Percentiles rank a stretch among this genome's conserved stretches.
phyloP scores from a whole-genome alignment of 495 filamentous ascomycete genomes.

The Amphirosellinia nigrospora region DNA sequence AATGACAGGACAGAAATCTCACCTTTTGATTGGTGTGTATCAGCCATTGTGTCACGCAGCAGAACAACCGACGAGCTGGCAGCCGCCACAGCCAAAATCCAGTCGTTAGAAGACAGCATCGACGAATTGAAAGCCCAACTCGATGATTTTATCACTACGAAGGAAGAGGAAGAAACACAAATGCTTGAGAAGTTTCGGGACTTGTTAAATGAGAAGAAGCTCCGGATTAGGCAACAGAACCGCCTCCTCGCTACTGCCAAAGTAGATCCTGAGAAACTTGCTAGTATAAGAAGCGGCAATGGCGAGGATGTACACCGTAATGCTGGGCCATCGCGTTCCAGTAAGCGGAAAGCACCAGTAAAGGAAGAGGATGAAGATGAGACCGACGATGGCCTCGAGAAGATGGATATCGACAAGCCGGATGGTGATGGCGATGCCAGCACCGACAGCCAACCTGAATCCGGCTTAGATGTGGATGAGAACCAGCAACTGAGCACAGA shows the following conservation, averaged over 20 bases:
- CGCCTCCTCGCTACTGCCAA: conserved; percentile 67
- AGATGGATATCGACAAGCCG: conserved; percentile 62
- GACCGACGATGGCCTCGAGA: conserved; percentile 58
- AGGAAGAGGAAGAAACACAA: conserved; percentile 70
- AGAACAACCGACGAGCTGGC: conserved; percentile 49
- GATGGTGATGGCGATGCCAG: neutral
- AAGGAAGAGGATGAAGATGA: conserved; percentile 50
- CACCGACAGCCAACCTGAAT: neutral
- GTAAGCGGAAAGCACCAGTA: conserved; percentile 58
- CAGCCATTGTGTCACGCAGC: conserved; percentile 39
- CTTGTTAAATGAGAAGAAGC: conserved; percentile 84
- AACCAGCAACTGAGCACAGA: conserved; percentile 49
- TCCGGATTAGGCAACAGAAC: conserved; percentile 87
- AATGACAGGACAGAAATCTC: conserved; percentile 69
- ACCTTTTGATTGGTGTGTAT: conserved; percentile 74
- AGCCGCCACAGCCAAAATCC: conserved; percentile 50
- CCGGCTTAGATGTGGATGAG: conserved; percentile 30
- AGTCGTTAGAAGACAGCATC: conserved; percentile 54
- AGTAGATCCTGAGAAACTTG: conserved; percentile 54
- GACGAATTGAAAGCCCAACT: conserved; percentile 61
- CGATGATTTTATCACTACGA: conserved; percentile 68
- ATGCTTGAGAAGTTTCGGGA: conserved; percentile 73
- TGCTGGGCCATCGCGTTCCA: conserved; percentile 43
- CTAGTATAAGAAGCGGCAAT: conserved; percentile 29
- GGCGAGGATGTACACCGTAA: conserved; percentile 25